Percentiles rank a stretch among this genome's conserved stretches.
phyloP scores from a whole-genome alignment of 768 basidiomycete genomes.

The Lactifluus volemus region DNA sequence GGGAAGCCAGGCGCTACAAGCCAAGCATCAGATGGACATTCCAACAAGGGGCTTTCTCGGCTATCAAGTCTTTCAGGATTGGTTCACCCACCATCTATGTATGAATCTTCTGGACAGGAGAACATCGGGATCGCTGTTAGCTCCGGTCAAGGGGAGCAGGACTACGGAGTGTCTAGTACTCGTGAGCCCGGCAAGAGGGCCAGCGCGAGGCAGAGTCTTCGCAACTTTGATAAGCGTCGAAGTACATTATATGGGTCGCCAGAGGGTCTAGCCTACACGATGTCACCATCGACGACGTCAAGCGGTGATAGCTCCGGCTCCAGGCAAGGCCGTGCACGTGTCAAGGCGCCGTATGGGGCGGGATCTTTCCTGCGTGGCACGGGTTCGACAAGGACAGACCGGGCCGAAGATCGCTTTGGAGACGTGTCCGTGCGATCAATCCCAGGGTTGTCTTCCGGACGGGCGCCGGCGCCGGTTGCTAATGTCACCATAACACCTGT shows the following conservation, averaged over 20 bases:
- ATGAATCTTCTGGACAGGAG: constrained; percentile 11
- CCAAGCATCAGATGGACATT: not conserved
- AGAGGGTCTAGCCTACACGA: constrained; percentile 17
- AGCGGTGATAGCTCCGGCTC: constrained; percentile 18
- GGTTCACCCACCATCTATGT: constrained; percentile 11
- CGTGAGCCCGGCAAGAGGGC: constrained; percentile 6
- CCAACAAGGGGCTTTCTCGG: constrained; percentile 12
- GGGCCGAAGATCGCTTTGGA: constrained; percentile 25
- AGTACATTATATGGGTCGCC: constrained; percentile 17
- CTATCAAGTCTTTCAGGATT: constrained; percentile 16
- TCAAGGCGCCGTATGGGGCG: constrained; percentile 60
- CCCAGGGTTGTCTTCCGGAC: constrained; percentile 16
- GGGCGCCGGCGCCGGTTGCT: constrained; percentile 29
- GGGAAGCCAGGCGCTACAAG: not conserved
- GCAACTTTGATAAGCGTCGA: constrained; percentile 9
- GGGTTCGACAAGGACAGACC: constrained; percentile 29
- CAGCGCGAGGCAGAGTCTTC: constrained; percentile 15
- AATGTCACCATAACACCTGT: constrained; percentile 27
- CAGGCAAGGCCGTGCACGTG: constrained; percentile 42
- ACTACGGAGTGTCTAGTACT: not conserved
- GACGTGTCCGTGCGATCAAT: constrained; percentile 19
- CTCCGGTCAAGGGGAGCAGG: constrained; percentile 4
- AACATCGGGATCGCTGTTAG: constrained; percentile 20
- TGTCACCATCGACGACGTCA: constrained; percentile 23
- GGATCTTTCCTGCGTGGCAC: constrained; percentile 47